phyloP scores from a whole-genome alignment of 2,329 filamentous ascomycete genomes.

The Fusarium anthophilum region DNA sequence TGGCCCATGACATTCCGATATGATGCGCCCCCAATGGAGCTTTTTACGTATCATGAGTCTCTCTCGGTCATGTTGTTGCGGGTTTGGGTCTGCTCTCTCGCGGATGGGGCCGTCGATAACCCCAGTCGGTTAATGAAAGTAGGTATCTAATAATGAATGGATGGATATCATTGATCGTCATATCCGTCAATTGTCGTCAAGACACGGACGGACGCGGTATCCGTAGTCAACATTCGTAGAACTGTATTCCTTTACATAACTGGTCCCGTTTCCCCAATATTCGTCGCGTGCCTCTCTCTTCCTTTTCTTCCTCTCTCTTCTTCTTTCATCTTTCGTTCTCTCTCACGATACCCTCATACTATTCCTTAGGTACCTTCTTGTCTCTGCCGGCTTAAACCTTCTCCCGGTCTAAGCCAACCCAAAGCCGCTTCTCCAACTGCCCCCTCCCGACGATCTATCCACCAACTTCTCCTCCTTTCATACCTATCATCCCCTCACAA shows the following conservation, averaged over 20 bases:
- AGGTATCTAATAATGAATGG: background rate
- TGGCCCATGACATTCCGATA: slow-evolving; percentile 36
- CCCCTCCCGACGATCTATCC: slow-evolving; percentile 26
- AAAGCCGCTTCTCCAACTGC: slow-evolving; percentile 17
- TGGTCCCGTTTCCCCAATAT: slow-evolving; percentile 26
- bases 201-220: slow-evolving; percentile 27
- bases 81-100: background rate
- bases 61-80: slow-evolving; percentile 34
- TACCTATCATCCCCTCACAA: slow-evolving; percentile 13
- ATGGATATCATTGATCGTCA: slow-evolving; percentile 41
- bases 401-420: slow-evolving; percentile 18
- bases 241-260: slow-evolving; percentile 19
- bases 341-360: slow-evolving; percentile 31
- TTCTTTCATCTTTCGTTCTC: slow-evolving; percentile 9
- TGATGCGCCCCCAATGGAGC: slow-evolving; percentile 22
- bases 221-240: background rate
- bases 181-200: slow-evolving; percentile 31
- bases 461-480: slow-evolving; percentile 19
- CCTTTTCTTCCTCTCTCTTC: slow-evolving; percentile 13
- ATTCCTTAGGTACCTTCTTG: background rate
- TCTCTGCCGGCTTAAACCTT: slow-evolving; percentile 27
- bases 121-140: background rate
- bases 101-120: slow-evolving; percentile 33
- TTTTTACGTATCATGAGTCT: slow-evolving; percentile 17
- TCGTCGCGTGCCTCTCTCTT: slow-evolving; percentile 28